Conservation (phyloP, 495 filamentous ascomycete genomes). For the Neurospora africana region DNA sequence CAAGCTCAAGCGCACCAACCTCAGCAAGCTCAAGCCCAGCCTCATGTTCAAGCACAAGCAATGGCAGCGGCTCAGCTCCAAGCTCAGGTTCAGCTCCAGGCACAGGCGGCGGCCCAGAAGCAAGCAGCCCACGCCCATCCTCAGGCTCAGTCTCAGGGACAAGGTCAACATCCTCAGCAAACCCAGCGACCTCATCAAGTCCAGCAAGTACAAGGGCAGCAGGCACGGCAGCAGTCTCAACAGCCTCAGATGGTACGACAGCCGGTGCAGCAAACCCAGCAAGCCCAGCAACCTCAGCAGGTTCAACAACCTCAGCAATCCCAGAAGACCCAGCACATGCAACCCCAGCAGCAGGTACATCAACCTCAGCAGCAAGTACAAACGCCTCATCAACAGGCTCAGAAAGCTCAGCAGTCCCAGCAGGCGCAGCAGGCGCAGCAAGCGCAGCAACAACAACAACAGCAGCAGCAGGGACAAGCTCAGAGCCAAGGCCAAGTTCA, state of each 20-base stretch:
- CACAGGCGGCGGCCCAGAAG: not conserved
- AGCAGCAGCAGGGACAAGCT: not conserved
- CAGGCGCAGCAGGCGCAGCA: not conserved
- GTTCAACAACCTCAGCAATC: not conserved
- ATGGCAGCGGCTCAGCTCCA: not conserved
- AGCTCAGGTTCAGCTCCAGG: not conserved
- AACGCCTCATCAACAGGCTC: not conserved
- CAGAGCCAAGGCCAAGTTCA: not conserved
- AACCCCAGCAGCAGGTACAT: not conserved
- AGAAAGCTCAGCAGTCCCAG: not conserved
- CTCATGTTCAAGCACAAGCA: not conserved
- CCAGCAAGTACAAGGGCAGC: not conserved
- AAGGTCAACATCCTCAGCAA: not conserved
- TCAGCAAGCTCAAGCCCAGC: not conserved
- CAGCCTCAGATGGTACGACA: constrained; percentile 1
- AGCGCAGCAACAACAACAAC: not conserved
- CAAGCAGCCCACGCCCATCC: not conserved
- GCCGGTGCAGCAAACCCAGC: not conserved
- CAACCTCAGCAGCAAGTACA: not conserved
- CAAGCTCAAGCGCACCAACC: not conserved
- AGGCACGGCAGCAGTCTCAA: constrained; percentile 6
- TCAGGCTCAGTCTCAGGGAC: constrained; percentile 13
- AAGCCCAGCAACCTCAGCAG: not conserved
- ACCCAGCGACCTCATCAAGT: not conserved
- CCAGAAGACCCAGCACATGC: not conserved